Evolutionary conservation across 176 grass and related monocot species (phyloP), one percentile per base, ranked within the genome.

Genomic region (Oryza australiensis): DNA sequence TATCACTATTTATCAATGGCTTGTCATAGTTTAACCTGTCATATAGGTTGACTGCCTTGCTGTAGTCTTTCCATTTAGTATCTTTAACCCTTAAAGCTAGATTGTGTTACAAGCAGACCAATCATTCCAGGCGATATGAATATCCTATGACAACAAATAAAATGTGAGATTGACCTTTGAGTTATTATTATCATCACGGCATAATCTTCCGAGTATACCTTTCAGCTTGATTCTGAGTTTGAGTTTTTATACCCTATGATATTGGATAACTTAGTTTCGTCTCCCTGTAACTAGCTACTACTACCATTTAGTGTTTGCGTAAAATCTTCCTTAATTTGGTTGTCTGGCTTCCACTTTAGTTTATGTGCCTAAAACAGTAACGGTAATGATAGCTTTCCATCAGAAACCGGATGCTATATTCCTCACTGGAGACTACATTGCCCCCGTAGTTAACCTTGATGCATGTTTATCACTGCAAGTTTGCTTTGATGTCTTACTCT

Each of bases 171-270:
- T 55, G 35, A 45, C 7, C 59, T 88, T 62, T 28, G n/a, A 14
- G 20, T 78, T 18, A 73, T 43, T 18, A 73, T 43, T 73, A 26
- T 77, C 13, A n/a, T 55, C 20, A n/a, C 20, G 7, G 51, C 18
- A 55, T 84, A 30, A 81, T 42, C 12, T 15, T 42, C 13, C 2
- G 3, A 43, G 38, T 43, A 5, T 70, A 71, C 45, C 46, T 26
- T 59, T 33, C 23, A 18, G 66, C 22, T 18, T 81, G 79, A 41
- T 81, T 22, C 22, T 71, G 66, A 70, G 55, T 60, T 60, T 70
- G 48, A 15, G 57, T 67, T 22, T 60, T 11, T 27, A 12, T 14
- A 51, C 77, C 26, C 27, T 35, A 68, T 80, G 23, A 8, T 38
- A 26, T 71, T 70, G 2, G 23, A 29, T 60, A 41, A 18, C 23